These are phyloP conservation scores for Phytopythium oedochilum DNA, from an alignment of 352 stramenopile species.

Conservation along the genomic window DNA sequence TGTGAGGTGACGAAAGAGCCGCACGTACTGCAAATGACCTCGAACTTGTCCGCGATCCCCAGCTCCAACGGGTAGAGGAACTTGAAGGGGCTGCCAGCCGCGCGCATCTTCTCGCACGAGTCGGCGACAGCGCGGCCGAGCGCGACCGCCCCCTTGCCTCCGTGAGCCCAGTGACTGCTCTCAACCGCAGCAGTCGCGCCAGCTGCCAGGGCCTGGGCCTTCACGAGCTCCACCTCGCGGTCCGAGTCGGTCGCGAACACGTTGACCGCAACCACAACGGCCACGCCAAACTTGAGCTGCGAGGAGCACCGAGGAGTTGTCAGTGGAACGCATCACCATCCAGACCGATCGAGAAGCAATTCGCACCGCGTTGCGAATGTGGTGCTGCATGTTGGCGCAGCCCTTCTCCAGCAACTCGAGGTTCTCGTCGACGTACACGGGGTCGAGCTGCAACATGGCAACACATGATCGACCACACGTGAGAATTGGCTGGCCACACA, in stretches of 20 bases:
- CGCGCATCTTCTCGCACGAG: slow-evolving; percentile 83
- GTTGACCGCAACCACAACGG: slow-evolving; percentile 95
- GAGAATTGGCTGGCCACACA: too few relatives aligned
- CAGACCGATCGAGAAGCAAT: neutral
- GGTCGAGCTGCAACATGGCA: slow-evolving; percentile 45
- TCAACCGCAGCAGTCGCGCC: slow-evolving; percentile 95
- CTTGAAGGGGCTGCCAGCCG: slow-evolving; percentile 84
- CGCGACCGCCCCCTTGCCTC: slow-evolving; percentile 86
- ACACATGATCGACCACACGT: slow-evolving; percentile 3
- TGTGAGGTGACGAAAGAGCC: too few relatives aligned
- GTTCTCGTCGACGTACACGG: slow-evolving; percentile 95
- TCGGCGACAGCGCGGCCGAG: slow-evolving; percentile 91
- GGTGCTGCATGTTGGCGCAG: slow-evolving; percentile 92
- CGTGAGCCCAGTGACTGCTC: slow-evolving; percentile 84
- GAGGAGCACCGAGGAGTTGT: neutral
- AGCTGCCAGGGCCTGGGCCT: slow-evolving; percentile 85
- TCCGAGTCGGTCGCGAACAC: slow-evolving; percentile 64
- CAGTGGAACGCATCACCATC: neutral
- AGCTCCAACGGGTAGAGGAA: slow-evolving; percentile 95
- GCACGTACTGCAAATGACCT: slow-evolving; percentile 94
- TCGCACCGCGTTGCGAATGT: slow-evolving; percentile 95
- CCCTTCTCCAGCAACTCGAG: slow-evolving; percentile 92
- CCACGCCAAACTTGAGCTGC: slow-evolving; percentile 89
- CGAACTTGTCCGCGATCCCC: slow-evolving; percentile 94
- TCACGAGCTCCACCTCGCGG: slow-evolving; percentile 93